Evolutionary conservation across 805 yeast species (phyloP), one percentile per base, ranked within the genome.

Genomic region (Yarrowia sp.): DNA sequence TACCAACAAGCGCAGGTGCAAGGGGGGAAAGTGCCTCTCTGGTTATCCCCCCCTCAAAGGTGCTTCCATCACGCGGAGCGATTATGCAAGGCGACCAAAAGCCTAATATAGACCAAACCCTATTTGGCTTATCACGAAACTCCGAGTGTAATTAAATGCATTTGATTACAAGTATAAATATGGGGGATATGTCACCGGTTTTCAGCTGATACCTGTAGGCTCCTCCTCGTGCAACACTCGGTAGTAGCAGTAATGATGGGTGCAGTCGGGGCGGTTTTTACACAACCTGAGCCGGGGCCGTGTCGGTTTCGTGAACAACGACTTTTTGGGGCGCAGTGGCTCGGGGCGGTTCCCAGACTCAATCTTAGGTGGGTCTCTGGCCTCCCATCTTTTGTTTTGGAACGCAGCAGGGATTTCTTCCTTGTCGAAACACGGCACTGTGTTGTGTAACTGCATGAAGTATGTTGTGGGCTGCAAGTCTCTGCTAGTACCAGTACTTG

Each of bases 31-130:
- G 38, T 2, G 28, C 28, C 4, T 22, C 28, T 22, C 28, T 22
- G 28, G 28, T 22, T n/a, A 22, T 22, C 5, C 28, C 28, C 55
- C 55, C 55, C 55, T 48, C 55, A 48, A 15, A 55, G 45, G 61
- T 55, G 61, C 61, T 41, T 55, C 61, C 45, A 55, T 55, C 61
- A 55, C 61, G 61, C 61, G 61, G 61, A 55, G 61, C 45, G 61
- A 55, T 55, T 55, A 55, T 55, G 61, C 61, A 41, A 55, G 61
- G 61, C 38, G 38, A 28, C 61, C 36, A 55, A 15, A 55, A 55
- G 47, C 47, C 47, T 55, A 55, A 55, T 41, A 11, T 39, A 35
- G 55, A 6, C 17, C 41, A 33, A 48, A 48, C 41, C 15, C 41
- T 48, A 35, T 14, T 10, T 36, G 13, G 42, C 58, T 51, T 51